Evolutionary conservation across 257 asterid species (phyloP), one percentile per base, ranked within the genome.

Genomic region (Gynochthodes officinalis): DNA sequence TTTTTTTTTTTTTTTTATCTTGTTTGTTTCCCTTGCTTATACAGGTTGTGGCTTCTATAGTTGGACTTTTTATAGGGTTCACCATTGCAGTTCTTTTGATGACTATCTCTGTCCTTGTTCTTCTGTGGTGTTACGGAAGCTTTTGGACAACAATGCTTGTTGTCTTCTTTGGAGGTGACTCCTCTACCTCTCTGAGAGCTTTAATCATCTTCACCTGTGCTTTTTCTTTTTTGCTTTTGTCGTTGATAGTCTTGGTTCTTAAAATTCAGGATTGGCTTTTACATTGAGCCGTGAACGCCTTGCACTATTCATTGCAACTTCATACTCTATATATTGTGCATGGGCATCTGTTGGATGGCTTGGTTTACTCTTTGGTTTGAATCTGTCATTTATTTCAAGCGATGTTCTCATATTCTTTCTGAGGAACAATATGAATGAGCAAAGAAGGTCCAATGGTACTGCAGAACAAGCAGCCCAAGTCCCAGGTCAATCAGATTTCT

Each of bases 121-220:
- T 88, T 72, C 76, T 92, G 43, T 92, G 98, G 98, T 59, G 87
- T 52, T 92, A 89, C 75, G 96, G 98, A 73, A 92, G 96, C 89
- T 88, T 95, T 84, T 95, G 97, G 97, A 86, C 85, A 52, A 93
- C 96, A 33, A 81, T 85, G 66, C 77, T 85, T 50, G 46, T 89
- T 73, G 73, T 88, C 78, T 67, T 82, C 40, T 79, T 84, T 71
- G 97, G 93, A 92, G 99, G 99, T 90, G 82, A 77, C 57, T 68
- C 53, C 73, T 77, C 15, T 14, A 46, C 66, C 28, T 82, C 59
- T 69, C 65, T 73, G 19, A 65, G 57, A 74, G 64, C 64, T 42
- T 58, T 55, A 52, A 73, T 60, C 58, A 39, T 70, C 58, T 73
- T 21, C 62, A 28, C 50, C 40, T 23, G 27, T n/a, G 69, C 53